Base-by-base conservation (phyloP, 108 stramenopile genomes). In the Nitzschia sp. region DNA sequence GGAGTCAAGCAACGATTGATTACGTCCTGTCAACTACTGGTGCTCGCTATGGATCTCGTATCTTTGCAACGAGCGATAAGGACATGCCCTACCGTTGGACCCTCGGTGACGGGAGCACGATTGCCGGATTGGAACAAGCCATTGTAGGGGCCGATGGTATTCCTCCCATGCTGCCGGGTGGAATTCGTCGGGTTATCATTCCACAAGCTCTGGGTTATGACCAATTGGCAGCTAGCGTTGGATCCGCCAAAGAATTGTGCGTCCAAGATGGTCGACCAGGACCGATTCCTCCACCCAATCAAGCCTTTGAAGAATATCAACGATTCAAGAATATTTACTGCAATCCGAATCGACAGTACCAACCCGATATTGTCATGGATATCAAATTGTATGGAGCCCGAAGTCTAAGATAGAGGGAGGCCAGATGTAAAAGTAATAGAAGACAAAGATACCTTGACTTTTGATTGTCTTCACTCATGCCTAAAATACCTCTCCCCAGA, bases 321-420 rank as follows among this genome's bases (percentile, higher is more conserved):
- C 75, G 90, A 33, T 91, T 84, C 62, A 88, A 91, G 62, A 91
- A 91, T 66, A 90, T 90, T 56, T 89, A 90, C 65, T 87, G 85
- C 74, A 91, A 87, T 78, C 62, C 85, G 11, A 71, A 85, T 28
- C 63, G 83, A 62, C 76, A 71, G 33, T 90, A 90, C 66, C 87
- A 91, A 61, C 90, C 90, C 6, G 90, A 91, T 63, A 64, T 91
- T 38, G 87, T 88, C 8, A 80, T 91, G 78, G 90, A 91, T 64
- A 72, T 88, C 38, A 85, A 88, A 54, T 58, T 91, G 0, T 90
- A 85, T 35, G 85, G 88, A 35, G 71, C 64, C 25, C 45, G 64
- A 38, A 61, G 60, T 25, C 3, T 17, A 38, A 17, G 60, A 61
- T 61, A 23, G 13, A 6, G n/a, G n/a, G n/a, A n/a, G n/a, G n/a